Base-by-base conservation (phyloP, 495 filamentous ascomycete species). In the Poronia punctata region DNA sequence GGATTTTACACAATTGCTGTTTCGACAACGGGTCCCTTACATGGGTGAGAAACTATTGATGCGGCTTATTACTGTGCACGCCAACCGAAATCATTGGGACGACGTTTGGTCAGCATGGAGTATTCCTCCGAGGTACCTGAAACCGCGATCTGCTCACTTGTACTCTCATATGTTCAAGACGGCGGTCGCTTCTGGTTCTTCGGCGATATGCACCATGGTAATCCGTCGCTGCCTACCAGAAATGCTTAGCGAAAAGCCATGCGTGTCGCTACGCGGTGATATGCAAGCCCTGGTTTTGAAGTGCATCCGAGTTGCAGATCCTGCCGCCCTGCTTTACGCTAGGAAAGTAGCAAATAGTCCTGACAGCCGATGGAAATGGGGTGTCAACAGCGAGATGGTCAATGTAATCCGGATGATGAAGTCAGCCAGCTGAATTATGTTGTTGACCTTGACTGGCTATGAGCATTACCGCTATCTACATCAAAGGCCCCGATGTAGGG, bases 71-170 rank as follows among this genome's bases (percentile, higher is more conserved):
- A 47, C 59, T 1, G 43, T 66, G 22, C 68, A 65, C 50, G 60
- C 54, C 15, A 50, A 38, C 52, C 44, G 47, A 20, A 50, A 58
- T 2, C 52, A 75, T 36, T 83, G 76, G 67, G 53, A 66, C 9
- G 57, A 57, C 3, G 78, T 87, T 45, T 83, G 76, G 80, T 65
- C 72, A 7, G 48, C 70, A 24, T 88, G 80, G 78, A 67, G 70
- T 36, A 65, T 70, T 32, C 59, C 77, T 17, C 63, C 80, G 29
- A 63, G 69, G 24, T 62, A 68, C 35, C 54, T 66, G 5, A 49
- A 60, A 15, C 54, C 66, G 4, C 75, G 83, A 23, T 76, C 74
- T 2, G 56, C 54, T 17, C 57, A 52, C 5, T 61, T 84, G 40
- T 88, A 87, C 56, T 50, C 56, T 15, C 54, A 72, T 32, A 52